Evolutionary conservation across 2,329 filamentous ascomycete species (phyloP).

Genomic region (Monosporascus sp.): DNA sequence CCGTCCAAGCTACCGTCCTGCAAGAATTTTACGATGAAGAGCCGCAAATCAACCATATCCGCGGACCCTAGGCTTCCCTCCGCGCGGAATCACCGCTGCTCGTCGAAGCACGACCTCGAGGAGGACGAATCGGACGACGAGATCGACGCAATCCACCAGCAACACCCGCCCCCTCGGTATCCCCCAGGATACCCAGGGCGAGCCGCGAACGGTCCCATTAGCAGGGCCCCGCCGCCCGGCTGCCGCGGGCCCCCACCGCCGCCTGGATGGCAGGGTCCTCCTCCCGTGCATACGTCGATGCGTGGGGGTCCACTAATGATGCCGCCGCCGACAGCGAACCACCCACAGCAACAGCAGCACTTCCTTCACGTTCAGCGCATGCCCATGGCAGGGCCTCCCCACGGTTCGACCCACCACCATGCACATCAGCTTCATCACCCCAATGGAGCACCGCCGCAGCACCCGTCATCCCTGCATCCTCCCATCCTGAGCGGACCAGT

Average conservation of each 20-base stretch:
- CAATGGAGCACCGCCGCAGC: too few relatives aligned
- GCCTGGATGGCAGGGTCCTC: slow-evolving; percentile 8
- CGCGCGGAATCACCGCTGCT: not conserved
- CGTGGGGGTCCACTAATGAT: not conserved
- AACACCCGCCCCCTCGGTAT: not conserved
- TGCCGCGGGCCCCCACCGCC: slow-evolving; percentile 9
- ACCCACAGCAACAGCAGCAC: not conserved
- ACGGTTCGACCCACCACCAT: too few relatives aligned
- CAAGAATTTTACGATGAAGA: not conserved
- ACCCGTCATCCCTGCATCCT: not conserved
- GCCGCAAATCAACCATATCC: not conserved
- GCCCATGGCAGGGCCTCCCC: too few relatives aligned
- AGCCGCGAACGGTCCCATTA: not conserved
- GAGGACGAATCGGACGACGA: not conserved
- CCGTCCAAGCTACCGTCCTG: not conserved
- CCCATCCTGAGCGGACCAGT: not conserved
- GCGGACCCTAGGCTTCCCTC: not conserved
- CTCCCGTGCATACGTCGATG: slow-evolving; percentile 3
- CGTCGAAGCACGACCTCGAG: not conserved
- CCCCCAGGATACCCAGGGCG: not conserved
- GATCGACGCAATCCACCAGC: not conserved
- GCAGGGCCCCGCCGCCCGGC: not conserved
- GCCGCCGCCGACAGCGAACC: not conserved
- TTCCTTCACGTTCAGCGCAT: not conserved
- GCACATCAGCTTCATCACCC: too few relatives aligned